Percentiles rank a stretch among this genome's conserved stretches.
Conservation (phyloP, 768 basidiomycete genomes). For the Hygrocybe punicea region DNA sequence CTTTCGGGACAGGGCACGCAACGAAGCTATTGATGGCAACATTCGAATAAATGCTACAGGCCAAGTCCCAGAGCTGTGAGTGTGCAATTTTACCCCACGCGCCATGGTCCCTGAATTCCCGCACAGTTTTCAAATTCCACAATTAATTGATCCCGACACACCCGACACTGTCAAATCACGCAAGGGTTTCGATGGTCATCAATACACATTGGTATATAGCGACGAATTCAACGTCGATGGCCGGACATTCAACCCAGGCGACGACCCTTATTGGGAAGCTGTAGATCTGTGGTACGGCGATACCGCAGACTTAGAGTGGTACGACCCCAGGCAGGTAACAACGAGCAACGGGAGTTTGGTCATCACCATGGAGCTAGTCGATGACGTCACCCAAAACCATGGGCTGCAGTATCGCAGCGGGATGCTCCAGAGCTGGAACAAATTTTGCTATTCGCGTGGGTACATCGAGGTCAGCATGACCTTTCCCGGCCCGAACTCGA, state of each 20-base stretch:
- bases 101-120: neutral
- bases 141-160: constrained; percentile 68
- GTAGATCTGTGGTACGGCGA: constrained; percentile 70
- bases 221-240: constrained; percentile 75
- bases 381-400: constrained; percentile 47
- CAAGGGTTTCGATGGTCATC: constrained; percentile 67
- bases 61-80: constrained; percentile 56
- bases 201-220: constrained; percentile 68
- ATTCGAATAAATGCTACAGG: constrained; percentile 65
- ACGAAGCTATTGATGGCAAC: constrained; percentile 56
- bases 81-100: constrained; percentile 3
- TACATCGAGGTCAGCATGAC: constrained; percentile 68
- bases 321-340: constrained; percentile 62
- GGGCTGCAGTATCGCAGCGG: constrained; percentile 62
- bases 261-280: constrained; percentile 71
- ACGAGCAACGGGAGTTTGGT: constrained; percentile 65
- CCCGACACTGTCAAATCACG: constrained; percentile 55
- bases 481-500: constrained; percentile 56
- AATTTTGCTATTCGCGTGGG: constrained; percentile 80
- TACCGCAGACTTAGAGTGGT: constrained; percentile 74
- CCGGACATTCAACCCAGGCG: constrained; percentile 58
- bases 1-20: constrained; percentile 38
- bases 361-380: constrained; percentile 57
- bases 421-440: constrained; percentile 89
- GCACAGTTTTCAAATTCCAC: constrained; percentile 47